Evolutionary conservation across 129 eudicot species (phyloP).

Genomic region (Rutidosis leptorrhynchoides): DNA sequence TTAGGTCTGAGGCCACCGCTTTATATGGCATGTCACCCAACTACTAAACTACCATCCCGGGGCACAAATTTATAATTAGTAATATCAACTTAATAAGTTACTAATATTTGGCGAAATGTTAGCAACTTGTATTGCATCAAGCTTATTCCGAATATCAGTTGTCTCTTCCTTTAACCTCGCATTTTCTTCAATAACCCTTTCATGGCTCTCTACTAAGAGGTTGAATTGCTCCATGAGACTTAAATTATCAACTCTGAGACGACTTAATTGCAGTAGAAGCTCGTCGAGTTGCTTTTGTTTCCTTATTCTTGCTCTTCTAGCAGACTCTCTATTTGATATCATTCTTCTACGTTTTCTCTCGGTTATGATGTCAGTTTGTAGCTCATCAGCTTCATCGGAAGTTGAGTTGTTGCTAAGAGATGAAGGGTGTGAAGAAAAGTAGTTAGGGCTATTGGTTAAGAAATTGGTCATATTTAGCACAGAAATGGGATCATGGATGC

Average conservation of each 20-base stretch:
- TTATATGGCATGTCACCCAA: too few relatives aligned
- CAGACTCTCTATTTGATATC: constrained; percentile 73
- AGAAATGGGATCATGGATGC: constrained; percentile 36
- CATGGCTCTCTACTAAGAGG: constrained; percentile 38
- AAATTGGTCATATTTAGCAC: constrained; percentile 26
- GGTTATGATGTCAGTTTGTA: constrained; percentile 29
- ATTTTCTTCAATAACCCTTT: constrained; percentile 45
- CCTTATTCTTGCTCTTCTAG: constrained; percentile 64
- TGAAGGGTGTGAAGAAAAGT: constrained; percentile 32
- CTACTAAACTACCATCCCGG: too few relatives aligned
- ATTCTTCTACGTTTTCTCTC: constrained; percentile 63
- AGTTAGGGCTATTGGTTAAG: constrained; percentile 14
- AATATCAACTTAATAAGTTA: constrained; percentile 9
- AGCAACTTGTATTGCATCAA: constrained; percentile 37
- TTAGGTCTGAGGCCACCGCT: too few relatives aligned
- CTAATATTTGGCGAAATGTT: not conserved
- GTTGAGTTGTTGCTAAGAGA: constrained; percentile 55
- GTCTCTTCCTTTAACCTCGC: constrained; percentile 49
- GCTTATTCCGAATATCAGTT: constrained; percentile 39
- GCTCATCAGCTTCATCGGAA: constrained; percentile 66
- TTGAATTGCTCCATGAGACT: constrained; percentile 48
- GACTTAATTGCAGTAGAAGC: constrained; percentile 56
- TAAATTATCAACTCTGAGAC: constrained; percentile 45
- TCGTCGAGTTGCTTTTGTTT: constrained; percentile 72
- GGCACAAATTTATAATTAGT: not conserved